Evolutionary conservation across 1,284 basidiomycete genomes (phyloP), one percentile per base, ranked within the genome.

Genomic region (Trametes polyzona): DNA sequence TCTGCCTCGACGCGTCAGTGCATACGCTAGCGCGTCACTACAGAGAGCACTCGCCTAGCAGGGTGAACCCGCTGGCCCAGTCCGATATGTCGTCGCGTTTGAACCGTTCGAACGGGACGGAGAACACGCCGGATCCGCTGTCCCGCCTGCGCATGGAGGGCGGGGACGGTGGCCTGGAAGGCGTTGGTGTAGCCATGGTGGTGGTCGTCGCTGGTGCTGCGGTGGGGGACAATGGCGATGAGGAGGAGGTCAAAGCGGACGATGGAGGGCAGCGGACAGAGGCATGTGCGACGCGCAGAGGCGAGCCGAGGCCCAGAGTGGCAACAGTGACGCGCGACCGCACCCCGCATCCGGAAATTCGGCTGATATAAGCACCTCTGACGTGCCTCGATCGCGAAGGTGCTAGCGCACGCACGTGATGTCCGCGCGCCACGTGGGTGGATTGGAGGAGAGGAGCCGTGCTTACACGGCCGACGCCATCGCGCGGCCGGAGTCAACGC

Each of bases 11-110:
- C 61, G 52, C 55, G 53, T 52, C 50, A 60, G n/a, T 17, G n/a
- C 42, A 29, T 48, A 29, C n/a, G 9, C 11, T 23, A 10, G 6
- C n/a, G 16, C 9, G 19, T 12, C 26, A 3, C 10, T 27, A 21
- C 2, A 24, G 7, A 8, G 16, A 12, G 26, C 17, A 64, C 73
- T 19, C 49, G 88, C 90, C 89, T n/a, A 92, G 76, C 24, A 92
- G 74, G 11, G 90, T 91, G 65, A 92, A 90, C 7, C 82, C 83
- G 47, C 81, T 77, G 26, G 81, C 68, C 80, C 79, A 80, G 50
- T 86, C 82, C 7, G 78, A 78, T 29, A 76, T 71, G 33, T 83
- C 82, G 61, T 84, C 83, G 36, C 76, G 74, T 30, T 77, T 72
- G 65, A 83, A 83, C 39, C 78, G 76, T 66, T 84, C 83, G 56